Percentiles rank a stretch among this genome's conserved stretches.
Conservation (phyloP, 306 rosid genomes). For the Macrotyloma uniflorum region DNA sequence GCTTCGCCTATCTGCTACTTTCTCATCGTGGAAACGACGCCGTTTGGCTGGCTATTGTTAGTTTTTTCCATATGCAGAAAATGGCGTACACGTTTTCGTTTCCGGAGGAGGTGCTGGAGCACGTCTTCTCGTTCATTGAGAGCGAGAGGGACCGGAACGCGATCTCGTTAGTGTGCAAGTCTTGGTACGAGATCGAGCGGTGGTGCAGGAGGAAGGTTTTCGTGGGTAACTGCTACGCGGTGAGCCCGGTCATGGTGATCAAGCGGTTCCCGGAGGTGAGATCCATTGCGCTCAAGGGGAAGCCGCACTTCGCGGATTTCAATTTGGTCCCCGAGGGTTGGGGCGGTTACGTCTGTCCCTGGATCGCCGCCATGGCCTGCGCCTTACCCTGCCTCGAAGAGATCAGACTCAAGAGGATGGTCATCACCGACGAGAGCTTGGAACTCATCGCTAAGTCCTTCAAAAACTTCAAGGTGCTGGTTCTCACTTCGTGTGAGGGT, state of each 20-base stretch:
- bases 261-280: slow-evolving; percentile 86
- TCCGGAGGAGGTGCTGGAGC: slow-evolving; percentile 90
- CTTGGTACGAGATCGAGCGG: slow-evolving; percentile 96
- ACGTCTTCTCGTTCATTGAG: slow-evolving; percentile 79
- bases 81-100: slow-evolving; percentile 64
- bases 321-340: slow-evolving; percentile 91
- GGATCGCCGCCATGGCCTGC: slow-evolving; percentile 81
- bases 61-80: slow-evolving; percentile 54
- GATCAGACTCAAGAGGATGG: slow-evolving; percentile 96
- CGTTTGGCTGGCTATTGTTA: neutral
- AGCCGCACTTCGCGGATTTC: slow-evolving; percentile 97
- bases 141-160: slow-evolving; percentile 74
- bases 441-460: slow-evolving; percentile 81
- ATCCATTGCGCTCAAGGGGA: slow-evolving; percentile 83
- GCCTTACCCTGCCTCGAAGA: slow-evolving; percentile 80
- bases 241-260: slow-evolving; percentile 66
- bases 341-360: slow-evolving; percentile 78
- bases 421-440: slow-evolving; percentile 75
- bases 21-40: slow-evolving; percentile 22
- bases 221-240: slow-evolving; percentile 90
- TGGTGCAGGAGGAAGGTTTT: slow-evolving; percentile 82
- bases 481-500: slow-evolving; percentile 83
- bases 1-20: neutral
- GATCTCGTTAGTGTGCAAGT: slow-evolving; percentile 80
- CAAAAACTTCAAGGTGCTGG: slow-evolving; percentile 77